Base-by-base conservation (phyloP, 1,284 basidiomycete genomes). In the Cutaneotrichosporon sp. region DNA sequence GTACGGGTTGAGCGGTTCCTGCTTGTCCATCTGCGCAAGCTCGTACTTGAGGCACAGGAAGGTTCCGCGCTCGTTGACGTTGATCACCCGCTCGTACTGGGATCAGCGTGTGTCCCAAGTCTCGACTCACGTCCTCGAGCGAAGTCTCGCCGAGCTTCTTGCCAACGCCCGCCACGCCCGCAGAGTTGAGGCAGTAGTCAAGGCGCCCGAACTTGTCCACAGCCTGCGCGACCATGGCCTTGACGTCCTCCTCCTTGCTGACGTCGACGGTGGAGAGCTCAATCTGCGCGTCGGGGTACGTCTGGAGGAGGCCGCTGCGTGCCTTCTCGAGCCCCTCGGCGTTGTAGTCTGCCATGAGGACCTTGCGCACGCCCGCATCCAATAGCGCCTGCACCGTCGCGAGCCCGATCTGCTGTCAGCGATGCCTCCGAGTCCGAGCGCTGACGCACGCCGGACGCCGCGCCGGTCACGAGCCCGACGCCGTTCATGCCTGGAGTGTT, bases 111-210 rank as follows among this genome's bases (percentile, higher is more conserved):
- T 36, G 10, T 10, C 13, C 34, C 5, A 14, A 3, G 33, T 13
- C 16, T 36, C 10, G 11, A 50, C 59, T 25, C 22, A 60, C 59
- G 22, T 66, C 70, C n/a, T 61, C 70, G 27, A 69, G 25, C 11
- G 47, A n/a, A 7, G 47, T 50, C 18, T 50, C 47, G 16, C 27
- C 47, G n/a, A 50, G 18, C 27, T 16, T 31, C 8, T 64, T 56
- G 5, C 52, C 49, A 55, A 58, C 65, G 0, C 67, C 63, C 1
- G 58, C 64, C 29, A 73, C 66, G 3, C 73, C 73, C 1, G 73
- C 73, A 24, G 62, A 62, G 51, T 75, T 75, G 34, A 71, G 69
- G 50, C 68, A 69, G 52, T 75, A 73, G 61, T 75, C 73, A 38
- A 75, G 56, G 22, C 72, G 65, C n/a, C 73, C 73, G 38, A 69